Evolutionary conservation across 768 basidiomycete species (phyloP), one percentile per base, ranked within the genome.

Genomic region (Tephrocybe sp.): DNA sequence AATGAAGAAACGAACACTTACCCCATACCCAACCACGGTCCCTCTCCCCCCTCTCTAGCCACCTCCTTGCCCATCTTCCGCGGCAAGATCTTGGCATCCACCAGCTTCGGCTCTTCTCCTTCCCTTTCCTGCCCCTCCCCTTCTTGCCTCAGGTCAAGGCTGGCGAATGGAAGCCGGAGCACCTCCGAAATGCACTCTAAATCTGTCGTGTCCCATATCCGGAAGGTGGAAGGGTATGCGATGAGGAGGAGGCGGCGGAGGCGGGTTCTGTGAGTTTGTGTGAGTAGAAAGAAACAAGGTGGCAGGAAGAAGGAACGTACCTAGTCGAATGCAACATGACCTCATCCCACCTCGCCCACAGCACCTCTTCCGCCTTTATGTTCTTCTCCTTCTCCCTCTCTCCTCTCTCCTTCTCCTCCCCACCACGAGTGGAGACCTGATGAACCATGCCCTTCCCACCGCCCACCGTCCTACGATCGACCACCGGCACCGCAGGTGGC

Each of bases 201-300:
- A 53, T 78, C 72, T 11, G 77, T 72, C 57, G 79, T 80, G 56
- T 86, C 83, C 84, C 84, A 87, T 17, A 85, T 70, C 60, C 85
- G 79, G 34, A 87, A 58, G 4, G 80, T 78, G 12, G 68, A 66
- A 7, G 61, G 53, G 61, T 81, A 83, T 1, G 72, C 77, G 5
- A 83, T 64, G 41, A 62, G 44, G 5, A 62, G 53, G 23, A 55
- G 42, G 9, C 58, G 24, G 46, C 3, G 23, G 40, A 14, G 21
- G 20, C 25, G 44, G 7, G 23, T 47, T 3, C 1, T 14, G 23
- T 26, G 40, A 38, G 20, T 41, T 12, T 23, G 38, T 10, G n/a
- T 14, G 18, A 3, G 7, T 15, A 10, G 18, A 10, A 45, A 33
- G 23, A 17, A 48, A 28, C n/a, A n/a, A 46, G 21, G n/a, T 18